These are phyloP conservation scores for Paraleonurus japonicus DNA, from an alignment of 257 asterid genomes.

Conservation along the genomic window DNA sequence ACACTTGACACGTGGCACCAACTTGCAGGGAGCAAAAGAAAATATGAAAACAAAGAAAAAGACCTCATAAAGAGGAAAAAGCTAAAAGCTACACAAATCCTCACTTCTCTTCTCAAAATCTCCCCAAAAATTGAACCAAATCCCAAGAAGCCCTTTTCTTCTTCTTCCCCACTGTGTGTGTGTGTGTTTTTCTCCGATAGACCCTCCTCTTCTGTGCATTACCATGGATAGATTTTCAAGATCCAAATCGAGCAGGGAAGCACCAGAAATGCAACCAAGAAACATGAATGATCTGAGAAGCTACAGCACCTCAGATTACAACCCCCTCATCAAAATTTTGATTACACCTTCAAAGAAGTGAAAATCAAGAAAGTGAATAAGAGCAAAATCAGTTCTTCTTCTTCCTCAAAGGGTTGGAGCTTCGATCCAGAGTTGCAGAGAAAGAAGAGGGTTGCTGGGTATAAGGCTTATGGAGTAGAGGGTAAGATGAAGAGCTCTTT, in stretches of 20 bases:
- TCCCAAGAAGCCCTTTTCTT: constrained; percentile 19
- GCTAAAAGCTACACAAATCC: background rate
- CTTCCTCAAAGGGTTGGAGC: constrained; percentile 48
- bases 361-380: constrained; percentile 34
- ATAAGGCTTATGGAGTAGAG: constrained; percentile 69
- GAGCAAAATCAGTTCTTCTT: background rate
- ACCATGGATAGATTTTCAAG: constrained; percentile 52
- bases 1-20: constrained; percentile 24
- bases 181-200: background rate
- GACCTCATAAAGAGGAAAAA: background rate
- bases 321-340: background rate
- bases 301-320: constrained; percentile 60
- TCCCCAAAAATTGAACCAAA: constrained; percentile 14
- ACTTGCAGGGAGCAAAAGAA: constrained; percentile 1
- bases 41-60: no score
- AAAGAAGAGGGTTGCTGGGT: constrained; percentile 79
- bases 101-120: no score
- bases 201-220: background rate
- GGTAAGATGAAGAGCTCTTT: constrained; percentile 73
- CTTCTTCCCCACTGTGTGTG: background rate
- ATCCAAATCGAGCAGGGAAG: constrained; percentile 52
- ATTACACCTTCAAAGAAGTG: constrained; percentile 28
- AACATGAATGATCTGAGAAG: constrained; percentile 70
- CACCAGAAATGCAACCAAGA: constrained; percentile 31
- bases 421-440: constrained; percentile 83